A percentile compares a stretch with the other conserved stretches of the same genome.
Conservation (phyloP, 176 grass and related monocot species). For the Cenchrus purpureus region DNA sequence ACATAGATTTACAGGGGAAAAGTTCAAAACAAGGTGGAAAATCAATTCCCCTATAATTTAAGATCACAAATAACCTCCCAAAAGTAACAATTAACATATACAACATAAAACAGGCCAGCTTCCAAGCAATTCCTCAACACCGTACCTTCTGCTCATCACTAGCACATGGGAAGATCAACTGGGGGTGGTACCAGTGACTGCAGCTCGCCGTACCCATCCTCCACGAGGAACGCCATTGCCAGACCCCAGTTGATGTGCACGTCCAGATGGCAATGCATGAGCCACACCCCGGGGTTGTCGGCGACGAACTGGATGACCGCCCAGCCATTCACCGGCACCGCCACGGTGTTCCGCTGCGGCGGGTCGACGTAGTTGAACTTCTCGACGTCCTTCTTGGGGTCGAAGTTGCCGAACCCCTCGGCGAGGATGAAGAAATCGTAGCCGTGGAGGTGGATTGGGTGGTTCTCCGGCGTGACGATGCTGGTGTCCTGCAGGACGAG, state of each 20-base stretch:
- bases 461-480: constrained; percentile 73
- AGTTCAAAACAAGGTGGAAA: constrained; percentile 44
- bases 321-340: constrained; percentile 76
- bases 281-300: constrained; percentile 79
- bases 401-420: constrained; percentile 74
- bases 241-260: constrained; percentile 86
- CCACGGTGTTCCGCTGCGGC: constrained; percentile 70
- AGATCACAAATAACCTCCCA: constrained; percentile 9
- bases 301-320: constrained; percentile 80
- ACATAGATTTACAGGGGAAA: constrained; percentile 41
- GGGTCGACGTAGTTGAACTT: constrained; percentile 82
- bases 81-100: constrained; percentile 23
- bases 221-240: constrained; percentile 83
- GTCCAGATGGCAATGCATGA: constrained; percentile 89
- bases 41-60: constrained; percentile 37
- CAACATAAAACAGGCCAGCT: constrained; percentile 2
- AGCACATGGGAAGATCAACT: constrained; percentile 68
- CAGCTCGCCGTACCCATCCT: constrained; percentile 58
- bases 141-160: constrained; percentile 21
- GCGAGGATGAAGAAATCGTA: constrained; percentile 80
- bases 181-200: constrained; percentile 57
- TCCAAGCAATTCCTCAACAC: background rate
- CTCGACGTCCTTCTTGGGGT: constrained; percentile 54
- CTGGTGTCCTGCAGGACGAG: constrained; percentile 75
- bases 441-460: constrained; percentile 82